A percentile compares a stretch with the other conserved stretches of the same genome.
phyloP scores from a whole-genome alignment of 805 yeast genomes.

The Pichia cabralensis region DNA sequence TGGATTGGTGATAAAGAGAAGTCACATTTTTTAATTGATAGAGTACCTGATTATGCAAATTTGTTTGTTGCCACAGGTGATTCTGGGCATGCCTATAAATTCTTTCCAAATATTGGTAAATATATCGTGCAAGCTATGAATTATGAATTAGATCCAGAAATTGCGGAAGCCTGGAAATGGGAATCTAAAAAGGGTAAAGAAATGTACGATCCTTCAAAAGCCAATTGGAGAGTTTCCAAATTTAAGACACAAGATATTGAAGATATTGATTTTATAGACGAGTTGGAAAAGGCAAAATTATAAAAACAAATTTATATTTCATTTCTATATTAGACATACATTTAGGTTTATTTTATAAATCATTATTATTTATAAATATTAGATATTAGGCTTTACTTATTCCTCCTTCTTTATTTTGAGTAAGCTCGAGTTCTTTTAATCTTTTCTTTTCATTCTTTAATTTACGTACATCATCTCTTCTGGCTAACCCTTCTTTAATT shows the following conservation, averaged over 20 bases:
- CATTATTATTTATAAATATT: too few relatives aligned
- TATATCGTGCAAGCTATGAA: constrained; percentile 27
- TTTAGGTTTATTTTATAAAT: too few relatives aligned
- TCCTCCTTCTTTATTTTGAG: background rate
- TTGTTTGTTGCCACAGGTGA: constrained; percentile 35
- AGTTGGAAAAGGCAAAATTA: constrained; percentile 4
- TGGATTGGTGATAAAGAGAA: constrained; percentile 31
- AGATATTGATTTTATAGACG: constrained; percentile 10
- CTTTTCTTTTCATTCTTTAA: constrained; percentile 12
- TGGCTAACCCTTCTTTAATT: constrained; percentile 39
- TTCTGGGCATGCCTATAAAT: constrained; percentile 36
- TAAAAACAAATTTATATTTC: background rate
- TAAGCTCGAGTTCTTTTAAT: constrained; percentile 1
- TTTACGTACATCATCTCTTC: constrained; percentile 15
- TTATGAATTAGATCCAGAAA: constrained; percentile 17
- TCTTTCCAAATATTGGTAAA: constrained; percentile 35
- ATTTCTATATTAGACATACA: background rate
- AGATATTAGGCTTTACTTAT: background rate
- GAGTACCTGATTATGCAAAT: constrained; percentile 23
- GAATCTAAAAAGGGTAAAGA: constrained; percentile 10
- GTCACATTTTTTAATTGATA: constrained; percentile 30
- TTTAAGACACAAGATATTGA: constrained; percentile 9
- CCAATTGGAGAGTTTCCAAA: constrained; percentile 17
- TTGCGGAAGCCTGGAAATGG: constrained; percentile 26
- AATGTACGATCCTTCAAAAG: constrained; percentile 14